phyloP scores from a whole-genome alignment of 1,139 yeast species.

The Geotrichum restrictum region DNA sequence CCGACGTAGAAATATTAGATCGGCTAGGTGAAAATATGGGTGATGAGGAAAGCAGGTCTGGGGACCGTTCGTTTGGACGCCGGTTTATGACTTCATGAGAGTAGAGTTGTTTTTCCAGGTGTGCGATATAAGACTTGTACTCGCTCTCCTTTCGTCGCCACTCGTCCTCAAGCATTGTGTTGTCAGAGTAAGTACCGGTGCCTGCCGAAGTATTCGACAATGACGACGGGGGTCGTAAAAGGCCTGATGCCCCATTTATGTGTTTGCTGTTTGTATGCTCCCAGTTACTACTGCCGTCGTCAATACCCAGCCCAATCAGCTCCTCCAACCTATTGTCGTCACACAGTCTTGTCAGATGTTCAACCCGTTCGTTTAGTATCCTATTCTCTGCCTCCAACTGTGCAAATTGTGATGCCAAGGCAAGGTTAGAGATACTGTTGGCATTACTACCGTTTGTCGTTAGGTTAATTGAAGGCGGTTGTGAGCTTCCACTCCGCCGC shows the following conservation, averaged over 20 bases:
- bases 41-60: neutral
- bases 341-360: conserved; percentile 58
- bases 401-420: conserved; percentile 35
- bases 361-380: conserved; percentile 61
- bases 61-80: neutral
- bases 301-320: conserved; percentile 29
- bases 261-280: neutral
- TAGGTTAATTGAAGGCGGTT: too few species aligned
- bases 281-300: conserved; percentile 10
- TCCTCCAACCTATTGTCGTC: conserved; percentile 55
- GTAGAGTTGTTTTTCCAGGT: conserved; percentile 56
- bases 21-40: conserved; percentile 5
- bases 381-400: conserved; percentile 59
- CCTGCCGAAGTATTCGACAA: neutral
- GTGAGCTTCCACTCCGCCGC: conserved; percentile 18
- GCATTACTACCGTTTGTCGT: neutral
- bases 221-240: conserved; percentile 6
- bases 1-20: neutral
- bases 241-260: too few species aligned
- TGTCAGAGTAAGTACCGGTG: neutral
- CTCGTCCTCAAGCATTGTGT: conserved; percentile 31
- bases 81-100: conserved; percentile 33
- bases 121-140: conserved; percentile 57
- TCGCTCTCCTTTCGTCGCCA: conserved; percentile 52
- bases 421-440: neutral